Evolutionary conservation across 225 moss, liverwort and hornwort species (phyloP), one percentile per base, ranked within the genome.

Genomic region (Antitrichia curtipendula): DNA sequence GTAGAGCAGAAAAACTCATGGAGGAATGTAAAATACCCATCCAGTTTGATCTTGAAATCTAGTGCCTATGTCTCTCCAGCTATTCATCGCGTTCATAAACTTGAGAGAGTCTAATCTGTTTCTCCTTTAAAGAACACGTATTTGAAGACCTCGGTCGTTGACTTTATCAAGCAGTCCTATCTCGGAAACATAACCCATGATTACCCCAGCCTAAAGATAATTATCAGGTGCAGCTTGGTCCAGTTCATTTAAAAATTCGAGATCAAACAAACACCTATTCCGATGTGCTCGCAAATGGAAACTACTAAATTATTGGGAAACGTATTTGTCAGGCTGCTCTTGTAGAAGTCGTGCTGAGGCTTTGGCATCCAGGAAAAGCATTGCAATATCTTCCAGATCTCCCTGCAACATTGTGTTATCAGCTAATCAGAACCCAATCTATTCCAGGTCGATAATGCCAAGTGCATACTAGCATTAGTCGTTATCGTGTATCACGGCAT

Each of bases 261-360:
- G 75, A 87, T 63, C 83, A 69, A 75, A 52, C 83, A 71, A 71
- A 56, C 50, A 80, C 86, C 76, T 75, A 60, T 25, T 78, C 54
- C 63, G 28, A 69, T 75, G 40, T 17, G 13, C 70, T 71, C 71
- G 16, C 45, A 84, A 38, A 84, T 45, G 32, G 43, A 41, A 77
- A 70, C 78, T 77, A 82, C 34, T 32, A 45, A 75, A 65, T 60
- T 87, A 98, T 90, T 97, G 97, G 11, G 95, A 95, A 36, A 97
- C 94, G 83, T 97, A 98, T 91, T 98, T 98, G 75, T 96, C 95
- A 63, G 95, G 95, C 87, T 98, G 97, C 91, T 96, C 97, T 89
- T 98, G 98, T 20, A 98, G 90, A 86, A 98, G 95, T 85, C 92
- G 92, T 49, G 98, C 96, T 49, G 98, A 98, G 54, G 98, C 97